These are phyloP conservation scores for Aspergillus sojae DNA, from an alignment of 2,329 filamentous ascomycete species.

Conservation along the genomic window DNA sequence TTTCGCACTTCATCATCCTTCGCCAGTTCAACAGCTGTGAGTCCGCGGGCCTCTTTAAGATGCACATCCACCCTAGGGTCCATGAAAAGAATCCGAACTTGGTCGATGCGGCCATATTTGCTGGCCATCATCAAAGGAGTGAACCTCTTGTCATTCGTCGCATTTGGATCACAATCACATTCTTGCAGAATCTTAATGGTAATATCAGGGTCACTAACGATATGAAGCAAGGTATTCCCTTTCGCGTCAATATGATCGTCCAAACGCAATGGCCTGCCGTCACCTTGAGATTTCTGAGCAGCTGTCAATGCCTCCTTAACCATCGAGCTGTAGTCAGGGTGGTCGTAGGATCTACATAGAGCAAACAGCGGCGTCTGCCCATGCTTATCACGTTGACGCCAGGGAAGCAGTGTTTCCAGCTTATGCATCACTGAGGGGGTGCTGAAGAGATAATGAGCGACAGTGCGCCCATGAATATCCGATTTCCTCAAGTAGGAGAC, in stretches of 20 bases:
- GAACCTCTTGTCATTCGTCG: conserved; percentile 90
- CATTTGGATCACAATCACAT: conserved; percentile 95
- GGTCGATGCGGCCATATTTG: conserved; percentile 94
- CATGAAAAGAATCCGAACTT: conserved; percentile 83
- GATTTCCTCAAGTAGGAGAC: conserved; percentile 71
- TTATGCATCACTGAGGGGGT: conserved; percentile 76
- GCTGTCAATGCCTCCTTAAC: conserved; percentile 77
- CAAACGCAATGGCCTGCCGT: conserved; percentile 78
- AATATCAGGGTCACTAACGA: conserved; percentile 82
- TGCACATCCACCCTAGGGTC: conserved; percentile 85
- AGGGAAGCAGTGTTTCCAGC: conserved; percentile 78
- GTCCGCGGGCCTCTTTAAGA: conserved; percentile 79
- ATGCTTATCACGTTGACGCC: conserved; percentile 91
- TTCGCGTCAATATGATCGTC: conserved; percentile 92
- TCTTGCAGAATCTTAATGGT: conserved; percentile 74
- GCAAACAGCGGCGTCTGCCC: conserved; percentile 98
- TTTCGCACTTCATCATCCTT: conserved; percentile 98
- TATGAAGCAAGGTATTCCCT: conserved; percentile 93
- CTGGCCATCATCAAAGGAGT: conserved; percentile 97
- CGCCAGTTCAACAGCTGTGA: conserved; percentile 93
- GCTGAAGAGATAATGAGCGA: conserved; percentile 96
- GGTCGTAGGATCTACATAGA: conserved; percentile 91
- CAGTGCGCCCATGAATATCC: conserved; percentile 83
- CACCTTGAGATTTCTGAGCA: conserved; percentile 73
- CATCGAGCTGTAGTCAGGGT: conserved; percentile 84